Evolutionary conservation across 1,284 basidiomycete species (phyloP).

Genomic region (Fomitopsis pinicola): DNA sequence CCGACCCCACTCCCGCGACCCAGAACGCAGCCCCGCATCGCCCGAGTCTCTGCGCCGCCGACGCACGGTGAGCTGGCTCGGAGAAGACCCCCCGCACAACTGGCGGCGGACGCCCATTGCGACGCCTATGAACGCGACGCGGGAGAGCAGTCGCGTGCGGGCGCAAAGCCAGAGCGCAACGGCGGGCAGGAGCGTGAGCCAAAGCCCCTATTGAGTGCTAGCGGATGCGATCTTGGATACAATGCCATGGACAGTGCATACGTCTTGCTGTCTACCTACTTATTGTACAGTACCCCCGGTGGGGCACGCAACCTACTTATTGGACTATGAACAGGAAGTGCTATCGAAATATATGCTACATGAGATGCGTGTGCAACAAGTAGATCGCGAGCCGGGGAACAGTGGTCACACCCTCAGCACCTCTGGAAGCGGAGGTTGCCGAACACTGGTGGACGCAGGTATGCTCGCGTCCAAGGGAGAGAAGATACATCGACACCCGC

Average conservation of each 20-base stretch:
- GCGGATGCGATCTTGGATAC: not conserved
- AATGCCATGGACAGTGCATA: not conserved
- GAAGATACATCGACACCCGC: conserved; percentile 22
- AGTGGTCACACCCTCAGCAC: not conserved
- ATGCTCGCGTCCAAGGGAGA: not conserved
- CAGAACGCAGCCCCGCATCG: conserved; percentile 11
- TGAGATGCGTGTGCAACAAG: not conserved
- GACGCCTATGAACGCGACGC: conserved; percentile 10
- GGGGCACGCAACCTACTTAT: not conserved
- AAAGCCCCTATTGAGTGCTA: not conserved
- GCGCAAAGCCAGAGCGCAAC: conserved; percentile 2
- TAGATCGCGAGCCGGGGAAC: too few species aligned
- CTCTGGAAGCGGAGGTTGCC: not conserved
- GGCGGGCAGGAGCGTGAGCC: conserved; percentile 6
- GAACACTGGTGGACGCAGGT: not conserved
- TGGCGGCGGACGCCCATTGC: conserved; percentile 8
- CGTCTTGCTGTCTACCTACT: not conserved
- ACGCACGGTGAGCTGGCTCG: conserved; percentile 43
- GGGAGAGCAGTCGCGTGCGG: conserved; percentile 15
- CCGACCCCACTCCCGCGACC: conserved; percentile 16
- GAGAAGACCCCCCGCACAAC: conserved; percentile 26
- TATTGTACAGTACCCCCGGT: not conserved
- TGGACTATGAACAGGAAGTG: not conserved
- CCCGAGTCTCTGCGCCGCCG: conserved; percentile 33
- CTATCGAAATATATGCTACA: not conserved